Evolutionary conservation across 75 land plant species (phyloP), one percentile per base, ranked within the genome.

Genomic region (Pseudotsuga menziesii): DNA sequence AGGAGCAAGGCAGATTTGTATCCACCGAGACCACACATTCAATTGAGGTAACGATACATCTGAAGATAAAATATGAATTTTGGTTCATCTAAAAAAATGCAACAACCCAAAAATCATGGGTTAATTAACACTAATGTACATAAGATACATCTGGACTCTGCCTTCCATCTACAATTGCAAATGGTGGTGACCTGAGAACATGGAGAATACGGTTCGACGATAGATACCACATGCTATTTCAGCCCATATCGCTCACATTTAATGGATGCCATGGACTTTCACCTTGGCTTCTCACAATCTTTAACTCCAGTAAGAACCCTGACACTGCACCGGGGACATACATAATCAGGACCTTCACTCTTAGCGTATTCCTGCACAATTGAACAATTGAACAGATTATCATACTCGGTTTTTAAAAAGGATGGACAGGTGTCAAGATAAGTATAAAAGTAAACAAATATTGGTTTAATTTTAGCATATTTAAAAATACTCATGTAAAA

Each of bases 261-360:
- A 23, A 72, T 52, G 35, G 35, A 73, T 26, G 75, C 32, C 22
- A n/a, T 69, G 75, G 7, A 73, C 16, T 56, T 25, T 73, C 35
- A 73, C 44, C 75, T 73, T 48, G 56, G 74, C 75, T 27, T 73
- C 56, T 73, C 75, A 73, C 57, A 17, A 56, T 73, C 75, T 56
- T 73, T 73, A 56, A 35, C 75, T 73, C 75, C 57, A 54, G 75
- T 52, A 52, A 73, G 56, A 54, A 73, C 75, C 57, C 75, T 52
- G 25, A 73, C 57, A 73, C 96, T 92, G 85, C 99, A 97, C 11
- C 92, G 88, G 3, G 99, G 99, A 72, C 99, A 97, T 29, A 97
- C 84, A 74, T 97, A 97, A 75, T 97, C 99, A 71, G 91, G 82
- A 14, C 99, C 99, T 79, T 94, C 99, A 9, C 98, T 97, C 81